phyloP scores from a whole-genome alignment of 495 filamentous ascomycete genomes.

The Podospora comata region DNA sequence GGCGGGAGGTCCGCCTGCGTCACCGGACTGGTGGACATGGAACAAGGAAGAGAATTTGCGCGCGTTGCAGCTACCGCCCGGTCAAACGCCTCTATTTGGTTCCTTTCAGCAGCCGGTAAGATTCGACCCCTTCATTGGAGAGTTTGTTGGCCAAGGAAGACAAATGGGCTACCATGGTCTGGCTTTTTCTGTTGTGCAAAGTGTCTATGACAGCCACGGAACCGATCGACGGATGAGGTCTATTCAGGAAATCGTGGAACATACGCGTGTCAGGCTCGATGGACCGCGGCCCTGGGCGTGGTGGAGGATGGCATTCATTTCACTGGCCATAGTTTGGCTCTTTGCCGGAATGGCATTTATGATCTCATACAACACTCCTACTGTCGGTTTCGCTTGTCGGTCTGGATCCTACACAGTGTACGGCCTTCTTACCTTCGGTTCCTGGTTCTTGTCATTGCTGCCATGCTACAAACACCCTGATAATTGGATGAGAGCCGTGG shows the following conservation, averaged over 20 bases:
- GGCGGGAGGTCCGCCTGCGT: neutral
- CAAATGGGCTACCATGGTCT: conserved; percentile 44
- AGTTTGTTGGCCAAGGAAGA: conserved; percentile 48
- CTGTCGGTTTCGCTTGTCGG: conserved; percentile 50
- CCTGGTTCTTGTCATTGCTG: conserved; percentile 27
- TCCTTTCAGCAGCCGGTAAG: neutral
- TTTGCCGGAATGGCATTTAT: conserved; percentile 41
- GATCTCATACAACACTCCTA: conserved; percentile 45
- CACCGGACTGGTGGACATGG: conserved; percentile 5
- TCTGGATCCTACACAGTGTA: conserved; percentile 49
- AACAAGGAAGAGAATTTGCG: neutral
- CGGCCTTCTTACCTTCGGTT: conserved; percentile 26
- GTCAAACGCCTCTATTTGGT: neutral
- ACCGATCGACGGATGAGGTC: neutral
- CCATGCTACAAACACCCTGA: conserved; percentile 1
- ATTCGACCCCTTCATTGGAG: neutral
- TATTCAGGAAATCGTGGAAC: neutral
- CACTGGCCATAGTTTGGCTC: conserved; percentile 34
- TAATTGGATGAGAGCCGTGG: neutral
- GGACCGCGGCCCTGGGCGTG: conserved; percentile 14
- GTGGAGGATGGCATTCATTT: conserved; percentile 18
- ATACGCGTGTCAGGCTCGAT: neutral
- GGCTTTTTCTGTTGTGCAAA: conserved; percentile 46
- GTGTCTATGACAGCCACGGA: conserved; percentile 33
- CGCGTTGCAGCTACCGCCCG: conserved; percentile 21